Evolutionary conservation across 2,329 filamentous ascomycete genomes (phyloP).

Genomic region (Microcyclospora pomicola): DNA sequence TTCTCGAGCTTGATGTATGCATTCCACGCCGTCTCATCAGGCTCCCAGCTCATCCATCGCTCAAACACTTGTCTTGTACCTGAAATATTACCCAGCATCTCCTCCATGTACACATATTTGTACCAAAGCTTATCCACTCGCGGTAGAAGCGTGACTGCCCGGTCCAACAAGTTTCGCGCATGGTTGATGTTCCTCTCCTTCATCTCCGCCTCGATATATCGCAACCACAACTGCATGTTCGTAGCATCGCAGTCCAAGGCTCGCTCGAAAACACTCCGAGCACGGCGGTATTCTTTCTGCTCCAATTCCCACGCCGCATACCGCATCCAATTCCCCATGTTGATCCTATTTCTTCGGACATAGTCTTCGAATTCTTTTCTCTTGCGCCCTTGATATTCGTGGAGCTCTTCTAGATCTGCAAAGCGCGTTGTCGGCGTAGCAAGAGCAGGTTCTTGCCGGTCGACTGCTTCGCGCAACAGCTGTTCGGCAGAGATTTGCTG

Average conservation of each 20-base stretch:
- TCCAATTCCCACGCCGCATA: slow-evolving; percentile 97
- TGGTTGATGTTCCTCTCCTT: slow-evolving; percentile 92
- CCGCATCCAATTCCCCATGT: slow-evolving; percentile 98
- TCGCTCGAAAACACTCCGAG: slow-evolving; percentile 84
- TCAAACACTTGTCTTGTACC: slow-evolving; percentile 92
- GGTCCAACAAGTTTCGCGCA: slow-evolving; percentile 83
- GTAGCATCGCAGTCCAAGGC: slow-evolving; percentile 86
- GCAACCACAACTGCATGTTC: slow-evolving; percentile 73
- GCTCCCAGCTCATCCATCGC: slow-evolving; percentile 97
- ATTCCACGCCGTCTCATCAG: slow-evolving; percentile 87
- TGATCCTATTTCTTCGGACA: slow-evolving; percentile 84
- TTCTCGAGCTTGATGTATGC: slow-evolving; percentile 97
- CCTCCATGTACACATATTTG: slow-evolving; percentile 98
- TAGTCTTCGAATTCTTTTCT: slow-evolving; percentile 96
- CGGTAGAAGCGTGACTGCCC: slow-evolving; percentile 83
- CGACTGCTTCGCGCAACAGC: slow-evolving; percentile 89
- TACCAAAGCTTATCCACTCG: slow-evolving; percentile 96
- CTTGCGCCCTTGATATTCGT: slow-evolving; percentile 93
- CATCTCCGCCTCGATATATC: slow-evolving; percentile 95
- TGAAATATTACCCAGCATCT: slow-evolving; percentile 87
- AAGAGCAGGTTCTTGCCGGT: slow-evolving; percentile 78
- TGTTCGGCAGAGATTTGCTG: slow-evolving; percentile 86
- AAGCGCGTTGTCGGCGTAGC: slow-evolving; percentile 91
- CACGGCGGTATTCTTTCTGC: slow-evolving; percentile 90
- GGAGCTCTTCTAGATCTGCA: slow-evolving; percentile 89